phyloP scores from a whole-genome alignment of 2,329 filamentous ascomycete species.

The Coniochaeta ligniaria region DNA sequence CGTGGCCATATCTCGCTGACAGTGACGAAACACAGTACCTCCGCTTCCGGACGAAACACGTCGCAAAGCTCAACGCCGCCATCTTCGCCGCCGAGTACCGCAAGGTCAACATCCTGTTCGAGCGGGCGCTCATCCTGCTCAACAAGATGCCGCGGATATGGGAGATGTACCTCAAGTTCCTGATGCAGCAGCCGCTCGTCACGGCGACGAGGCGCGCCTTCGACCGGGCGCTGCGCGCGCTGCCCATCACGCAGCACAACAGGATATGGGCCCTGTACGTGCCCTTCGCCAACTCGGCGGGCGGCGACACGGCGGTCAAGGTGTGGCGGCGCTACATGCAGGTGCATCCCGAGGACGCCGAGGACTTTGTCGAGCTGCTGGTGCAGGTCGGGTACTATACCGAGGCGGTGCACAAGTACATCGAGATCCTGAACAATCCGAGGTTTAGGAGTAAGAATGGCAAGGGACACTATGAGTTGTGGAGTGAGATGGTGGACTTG shows the following conservation, averaged over 20 bases:
- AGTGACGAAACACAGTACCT: conserved; percentile 65
- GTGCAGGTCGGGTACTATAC: conserved; percentile 77
- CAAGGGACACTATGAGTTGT: conserved; percentile 92
- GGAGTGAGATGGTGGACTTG: conserved; percentile 95
- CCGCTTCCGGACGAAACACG: conserved; percentile 72
- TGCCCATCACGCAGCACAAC: conserved; percentile 92
- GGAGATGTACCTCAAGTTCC: conserved; percentile 93
- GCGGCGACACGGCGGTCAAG: conserved; percentile 82
- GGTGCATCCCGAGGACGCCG: conserved; percentile 87
- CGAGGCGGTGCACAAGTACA: conserved; percentile 86
- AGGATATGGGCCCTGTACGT: conserved; percentile 90
- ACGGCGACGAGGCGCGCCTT: conserved; percentile 83
- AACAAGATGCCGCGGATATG: conserved; percentile 99
- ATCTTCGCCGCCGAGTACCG: conserved; percentile 72
- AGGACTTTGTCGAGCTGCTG: conserved; percentile 90
- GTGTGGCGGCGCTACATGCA: conserved; percentile 97
- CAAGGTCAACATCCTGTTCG: conserved; percentile 93
- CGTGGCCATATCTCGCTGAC: conserved; percentile 10
- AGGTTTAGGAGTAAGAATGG: conserved; percentile 88
- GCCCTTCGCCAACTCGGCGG: conserved; percentile 84
- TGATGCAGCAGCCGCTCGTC: conserved; percentile 86
- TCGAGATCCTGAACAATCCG: conserved; percentile 83
- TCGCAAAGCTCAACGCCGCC: conserved; percentile 75
- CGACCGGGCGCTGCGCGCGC: conserved; percentile 81
- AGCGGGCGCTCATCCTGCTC: conserved; percentile 82